Conservation (phyloP, 2,329 filamentous ascomycete genomes). For the Fusarium keratoplasticum region DNA sequence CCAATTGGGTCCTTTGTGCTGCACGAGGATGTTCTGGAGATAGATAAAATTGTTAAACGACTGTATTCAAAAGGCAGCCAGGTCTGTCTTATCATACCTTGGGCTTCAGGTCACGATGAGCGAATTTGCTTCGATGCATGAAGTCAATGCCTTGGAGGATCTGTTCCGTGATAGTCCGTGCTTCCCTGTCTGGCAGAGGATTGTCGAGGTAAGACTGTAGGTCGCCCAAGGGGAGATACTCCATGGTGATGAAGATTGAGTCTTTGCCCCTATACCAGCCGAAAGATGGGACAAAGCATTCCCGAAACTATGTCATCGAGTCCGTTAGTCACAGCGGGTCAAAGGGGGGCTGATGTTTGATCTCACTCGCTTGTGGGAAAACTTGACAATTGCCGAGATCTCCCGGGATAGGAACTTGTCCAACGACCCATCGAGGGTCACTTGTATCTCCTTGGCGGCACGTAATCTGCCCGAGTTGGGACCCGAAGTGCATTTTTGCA, state of each 20-base stretch:
- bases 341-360: neutral
- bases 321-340: neutral
- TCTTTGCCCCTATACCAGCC: neutral
- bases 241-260: slow-evolving; percentile 7
- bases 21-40: slow-evolving; percentile 10
- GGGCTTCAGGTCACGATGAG: slow-evolving; percentile 4
- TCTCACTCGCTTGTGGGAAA: neutral
- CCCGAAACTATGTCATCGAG: neutral
- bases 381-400: neutral
- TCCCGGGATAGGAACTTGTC: neutral
- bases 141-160: neutral
- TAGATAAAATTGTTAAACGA: too few relatives aligned
- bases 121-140: slow-evolving; percentile 1
- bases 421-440: neutral
- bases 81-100: neutral
- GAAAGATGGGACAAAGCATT: slow-evolving; percentile 1
- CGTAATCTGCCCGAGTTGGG: neutral
- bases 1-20: slow-evolving; percentile 2
- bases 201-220: neutral
- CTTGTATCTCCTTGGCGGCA: neutral
- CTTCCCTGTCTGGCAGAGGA: neutral
- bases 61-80: neutral
- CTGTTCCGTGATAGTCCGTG: neutral
- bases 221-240: neutral
- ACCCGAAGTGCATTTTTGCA: neutral